Evolutionary conservation across 805 yeast genomes (phyloP).

Genomic region (Maudiozyma saulgeensis): DNA sequence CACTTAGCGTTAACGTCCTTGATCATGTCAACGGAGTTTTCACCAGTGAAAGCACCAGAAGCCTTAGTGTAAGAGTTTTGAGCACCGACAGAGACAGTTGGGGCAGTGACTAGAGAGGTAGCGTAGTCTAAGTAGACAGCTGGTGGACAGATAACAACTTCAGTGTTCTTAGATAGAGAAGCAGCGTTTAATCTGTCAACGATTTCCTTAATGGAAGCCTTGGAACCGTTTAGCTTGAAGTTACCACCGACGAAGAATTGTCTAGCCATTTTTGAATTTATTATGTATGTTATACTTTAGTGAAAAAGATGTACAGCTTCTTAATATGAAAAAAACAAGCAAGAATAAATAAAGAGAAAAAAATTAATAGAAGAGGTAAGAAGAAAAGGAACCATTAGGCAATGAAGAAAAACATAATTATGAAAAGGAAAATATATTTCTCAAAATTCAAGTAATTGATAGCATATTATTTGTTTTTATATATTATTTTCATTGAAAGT

Average conservation of each 20-base stretch:
- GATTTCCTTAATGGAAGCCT: conserved; percentile 72
- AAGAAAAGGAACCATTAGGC: neutral
- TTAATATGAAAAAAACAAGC: neutral
- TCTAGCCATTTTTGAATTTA: conserved; percentile 39
- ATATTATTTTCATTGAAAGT: no score
- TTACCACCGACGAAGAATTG: conserved; percentile 97
- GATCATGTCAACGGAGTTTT: conserved; percentile 77
- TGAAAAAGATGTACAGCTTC: neutral
- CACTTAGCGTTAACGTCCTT: conserved; percentile 88
- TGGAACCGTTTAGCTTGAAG: conserved; percentile 97
- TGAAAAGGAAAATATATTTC: neutral
- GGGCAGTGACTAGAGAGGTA: conserved; percentile 53
- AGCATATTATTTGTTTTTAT: no score
- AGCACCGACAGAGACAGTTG: conserved; percentile 74
- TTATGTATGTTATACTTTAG: conserved; percentile 1
- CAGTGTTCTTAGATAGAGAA: conserved; percentile 64
- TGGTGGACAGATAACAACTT: conserved; percentile 95
- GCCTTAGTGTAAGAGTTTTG: conserved; percentile 85
- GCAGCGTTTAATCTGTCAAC: conserved; percentile 76
- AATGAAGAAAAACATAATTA: neutral
- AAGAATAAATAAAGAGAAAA: neutral
- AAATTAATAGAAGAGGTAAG: neutral
- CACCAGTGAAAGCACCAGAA: conserved; percentile 98
- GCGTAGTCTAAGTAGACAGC: conserved; percentile 83
- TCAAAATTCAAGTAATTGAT: no score